A percentile compares a stretch with the other conserved stretches of the same genome.
phyloP scores from a whole-genome alignment of 208 protist species.

The Leishmania major region DNA sequence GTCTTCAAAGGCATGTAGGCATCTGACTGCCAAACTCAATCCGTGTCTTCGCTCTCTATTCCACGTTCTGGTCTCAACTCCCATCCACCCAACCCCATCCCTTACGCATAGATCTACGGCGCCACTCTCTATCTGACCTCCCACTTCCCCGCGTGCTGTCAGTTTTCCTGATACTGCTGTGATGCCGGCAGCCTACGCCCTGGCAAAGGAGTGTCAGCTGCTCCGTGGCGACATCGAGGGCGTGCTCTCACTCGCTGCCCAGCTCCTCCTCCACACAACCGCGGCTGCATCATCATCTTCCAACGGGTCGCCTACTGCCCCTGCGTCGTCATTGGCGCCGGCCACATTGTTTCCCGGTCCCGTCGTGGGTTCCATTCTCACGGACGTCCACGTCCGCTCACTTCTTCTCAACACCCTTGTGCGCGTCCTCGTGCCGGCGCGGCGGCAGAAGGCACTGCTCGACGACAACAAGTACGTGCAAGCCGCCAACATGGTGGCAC shows the following conservation, averaged over 20 bases:
- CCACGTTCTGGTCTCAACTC: not conserved
- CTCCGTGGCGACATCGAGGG: slow-evolving; percentile 54
- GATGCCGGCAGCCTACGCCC: slow-evolving; percentile 60
- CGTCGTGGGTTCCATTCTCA: slow-evolving; percentile 40
- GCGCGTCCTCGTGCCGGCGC: slow-evolving; percentile 58
- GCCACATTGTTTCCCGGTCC: not conserved
- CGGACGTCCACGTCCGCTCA: slow-evolving; percentile 43
- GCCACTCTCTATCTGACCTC: not conserved
- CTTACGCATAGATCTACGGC: not conserved
- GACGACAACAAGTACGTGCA: slow-evolving; percentile 58
- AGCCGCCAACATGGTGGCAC: slow-evolving; percentile 8
- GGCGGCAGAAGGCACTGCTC: slow-evolving; percentile 46
- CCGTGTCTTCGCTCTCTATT: not conserved
- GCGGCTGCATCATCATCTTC: not conserved
- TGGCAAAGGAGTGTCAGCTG: slow-evolving; percentile 65
- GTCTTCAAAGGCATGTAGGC: not conserved
- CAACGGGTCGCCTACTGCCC: not conserved
- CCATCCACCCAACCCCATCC: not conserved
- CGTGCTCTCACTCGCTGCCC: slow-evolving; percentile 50
- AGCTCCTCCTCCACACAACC: slow-evolving; percentile 12
- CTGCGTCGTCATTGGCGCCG: slow-evolving; percentile 18
- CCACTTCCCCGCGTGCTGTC: not conserved
- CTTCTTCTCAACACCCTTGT: slow-evolving; percentile 55
- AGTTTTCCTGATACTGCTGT: not conserved
- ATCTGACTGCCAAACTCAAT: not conserved